These are phyloP conservation scores for Thraustochytrium sp. DNA, from an alignment of 352 stramenopile genomes.

Conservation along the genomic window DNA sequence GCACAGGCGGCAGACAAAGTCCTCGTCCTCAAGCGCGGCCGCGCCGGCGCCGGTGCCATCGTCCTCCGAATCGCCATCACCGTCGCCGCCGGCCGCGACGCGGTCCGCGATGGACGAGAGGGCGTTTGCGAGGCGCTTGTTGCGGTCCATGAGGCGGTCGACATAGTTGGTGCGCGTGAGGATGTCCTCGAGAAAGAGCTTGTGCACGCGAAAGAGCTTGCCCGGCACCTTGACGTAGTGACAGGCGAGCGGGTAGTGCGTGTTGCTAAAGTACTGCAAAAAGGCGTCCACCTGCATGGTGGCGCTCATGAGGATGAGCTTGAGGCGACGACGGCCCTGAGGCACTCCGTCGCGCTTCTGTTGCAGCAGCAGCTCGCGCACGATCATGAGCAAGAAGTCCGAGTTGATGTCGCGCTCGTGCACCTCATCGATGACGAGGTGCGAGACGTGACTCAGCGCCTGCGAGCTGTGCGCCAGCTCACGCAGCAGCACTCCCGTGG, in stretches of 20 bases:
- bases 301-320: conserved; percentile 84
- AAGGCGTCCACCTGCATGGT: conserved; percentile 92
- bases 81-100: neutral
- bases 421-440: conserved; percentile 98
- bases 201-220: conserved; percentile 80
- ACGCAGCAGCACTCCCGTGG: conserved; percentile 84
- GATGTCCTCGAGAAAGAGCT: conserved; percentile 90
- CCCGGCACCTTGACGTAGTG: neutral
- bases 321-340: neutral
- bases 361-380: conserved; percentile 52
- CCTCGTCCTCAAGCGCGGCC: neutral
- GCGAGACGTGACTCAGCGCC: conserved; percentile 77
- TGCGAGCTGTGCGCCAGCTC: conserved; percentile 73
- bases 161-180: conserved; percentile 58
- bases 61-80: neutral
- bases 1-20: neutral
- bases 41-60: neutral
- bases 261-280: conserved; percentile 80
- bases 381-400: conserved; percentile 89
- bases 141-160: neutral
- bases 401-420: conserved; percentile 93
- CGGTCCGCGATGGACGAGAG: neutral
- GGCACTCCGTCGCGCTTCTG: conserved; percentile 29
- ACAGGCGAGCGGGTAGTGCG: neutral
- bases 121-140: neutral